These are phyloP conservation scores for Psilocybe cubensis DNA, from an alignment of 768 basidiomycete species.

Conservation along the genomic window DNA sequence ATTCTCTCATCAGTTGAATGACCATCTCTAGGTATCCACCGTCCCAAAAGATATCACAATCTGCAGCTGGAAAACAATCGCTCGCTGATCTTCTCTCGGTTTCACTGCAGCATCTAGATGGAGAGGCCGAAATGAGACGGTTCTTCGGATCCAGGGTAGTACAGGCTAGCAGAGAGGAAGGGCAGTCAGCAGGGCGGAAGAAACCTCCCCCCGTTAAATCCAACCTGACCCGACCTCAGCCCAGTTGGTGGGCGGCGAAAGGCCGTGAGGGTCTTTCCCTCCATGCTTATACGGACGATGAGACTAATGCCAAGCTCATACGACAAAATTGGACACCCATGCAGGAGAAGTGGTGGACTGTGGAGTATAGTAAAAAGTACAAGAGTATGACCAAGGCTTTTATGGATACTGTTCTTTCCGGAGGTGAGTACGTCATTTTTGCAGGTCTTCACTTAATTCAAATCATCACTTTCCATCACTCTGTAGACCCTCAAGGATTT, in stretches of 20 bases:
- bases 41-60: conserved; percentile 41
- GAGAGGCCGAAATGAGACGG: conserved; percentile 87
- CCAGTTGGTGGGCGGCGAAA: conserved; percentile 74
- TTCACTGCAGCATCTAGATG: conserved; percentile 81
- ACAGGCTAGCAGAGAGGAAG: conserved; percentile 52
- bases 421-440: conserved; percentile 54
- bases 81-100: conserved; percentile 70
- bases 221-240: conserved; percentile 75
- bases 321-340: conserved; percentile 42
- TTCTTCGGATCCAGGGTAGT: conserved; percentile 95
- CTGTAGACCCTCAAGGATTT: conserved; percentile 75
- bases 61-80: conserved; percentile 32
- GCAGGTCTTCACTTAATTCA: no score
- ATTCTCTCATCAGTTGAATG: neutral
- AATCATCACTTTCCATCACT: no score
- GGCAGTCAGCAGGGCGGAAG: conserved; percentile 36
- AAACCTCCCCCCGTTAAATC: conserved; percentile 58
- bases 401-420: conserved; percentile 78
- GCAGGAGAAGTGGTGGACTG: conserved; percentile 87
- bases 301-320: conserved; percentile 46
- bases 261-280: conserved; percentile 76
- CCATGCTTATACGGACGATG: conserved; percentile 57
- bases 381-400: conserved; percentile 81
- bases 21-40: conserved; percentile 50
- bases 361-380: conserved; percentile 86